Base-by-base conservation (phyloP, 2,329 filamentous ascomycete genomes). In the Paecilomyces dactylethromorphus region DNA sequence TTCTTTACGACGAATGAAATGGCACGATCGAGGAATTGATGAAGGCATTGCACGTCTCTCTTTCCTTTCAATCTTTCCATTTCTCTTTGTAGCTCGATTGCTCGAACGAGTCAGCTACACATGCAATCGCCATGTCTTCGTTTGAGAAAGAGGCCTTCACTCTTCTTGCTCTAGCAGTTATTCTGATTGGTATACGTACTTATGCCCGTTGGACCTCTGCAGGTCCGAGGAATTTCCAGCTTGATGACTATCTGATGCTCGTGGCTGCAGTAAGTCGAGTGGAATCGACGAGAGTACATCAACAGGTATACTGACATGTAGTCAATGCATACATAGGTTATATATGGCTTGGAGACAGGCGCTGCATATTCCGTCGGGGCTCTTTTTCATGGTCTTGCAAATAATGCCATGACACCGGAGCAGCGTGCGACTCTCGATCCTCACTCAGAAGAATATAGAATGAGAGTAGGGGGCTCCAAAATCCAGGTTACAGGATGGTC, bases 231-330 rank as follows among this genome's bases (percentile, higher is more conserved):
- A 75, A 77, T n/a, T 78, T 87, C 58, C 76, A 79, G 62, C 74
- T 78, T 1, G 85, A 87, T 67, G 85, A 88, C 61, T 86, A 83
- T 64, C 66, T 87, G 31, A 84, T 86, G 71, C 69, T 81, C 52
- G n/a, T 84, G 18, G 83, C 80, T 4, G 76, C 77, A 60, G 81
- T 85, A 68, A 65, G 79, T 66, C 24, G 26, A 3, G 15, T 51
- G 13, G 35, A 51, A 11, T 33, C 6, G 3, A 52, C 51, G 59
- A 51, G 32, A 29, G 51, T 29, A 29, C 7, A 53, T 24, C 18
- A 32, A 50, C n/a, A 31, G 11, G 12, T 35, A 33, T 32, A 15
- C 35, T 55, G 15, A 29, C 29, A 8, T 45, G 21, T 10, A 54
- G 62, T 32, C 58, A 29, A 29, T 29, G 31, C 26, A 4, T 26